Base-by-base conservation (phyloP, 306 rosid species). In the Quercus berberidifolia region DNA sequence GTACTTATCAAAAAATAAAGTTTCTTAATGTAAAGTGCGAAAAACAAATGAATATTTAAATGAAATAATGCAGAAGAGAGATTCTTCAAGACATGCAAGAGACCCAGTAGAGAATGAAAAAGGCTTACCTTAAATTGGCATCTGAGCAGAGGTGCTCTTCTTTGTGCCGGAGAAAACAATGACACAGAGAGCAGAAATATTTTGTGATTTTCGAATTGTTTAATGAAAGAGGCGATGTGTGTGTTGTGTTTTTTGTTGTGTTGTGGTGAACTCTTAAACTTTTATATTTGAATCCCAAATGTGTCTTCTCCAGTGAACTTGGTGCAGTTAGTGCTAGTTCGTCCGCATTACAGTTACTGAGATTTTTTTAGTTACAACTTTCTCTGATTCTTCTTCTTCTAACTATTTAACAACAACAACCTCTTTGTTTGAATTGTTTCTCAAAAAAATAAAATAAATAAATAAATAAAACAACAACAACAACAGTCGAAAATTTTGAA, bases 71-170 rank as follows among this genome's bases (percentile, higher is more conserved):
- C 51, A 41, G 33, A 38, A 49, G 5, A 75, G 65, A 70, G 72
- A 80, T 21, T 65, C 21, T 46, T 14, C 25, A 59, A 76, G 72
- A 79, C 64, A 26, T 43, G 80, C 71, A 46, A 31, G 46, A 70
- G 11, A 5, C 68, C 71, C 51, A 52, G 57, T 18, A 49, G 63
- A 77, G 65, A 76, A 69, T 30, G 28, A 70, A 69, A 26, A 25
- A 63, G 79, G 81, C 26, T 71, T 70, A 83, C 79, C 87, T 71
- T 46, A 31, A 56, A 52, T 59, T 80, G 18, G 17, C 67, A 79
- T 56, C 81, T 46, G 71, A 26, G n/a, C 19, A 60, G 25, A 54
- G 51, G 10, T 23, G 59, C 21, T 62, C 49, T 54, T 20, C 67
- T 55, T 55, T 41, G 31, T 58, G 56, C 73, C 35, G 15, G 67